Evolutionary conservation across 1,139 yeast species (phyloP).

Genomic region (Blastobotrys malaysiensis): DNA sequence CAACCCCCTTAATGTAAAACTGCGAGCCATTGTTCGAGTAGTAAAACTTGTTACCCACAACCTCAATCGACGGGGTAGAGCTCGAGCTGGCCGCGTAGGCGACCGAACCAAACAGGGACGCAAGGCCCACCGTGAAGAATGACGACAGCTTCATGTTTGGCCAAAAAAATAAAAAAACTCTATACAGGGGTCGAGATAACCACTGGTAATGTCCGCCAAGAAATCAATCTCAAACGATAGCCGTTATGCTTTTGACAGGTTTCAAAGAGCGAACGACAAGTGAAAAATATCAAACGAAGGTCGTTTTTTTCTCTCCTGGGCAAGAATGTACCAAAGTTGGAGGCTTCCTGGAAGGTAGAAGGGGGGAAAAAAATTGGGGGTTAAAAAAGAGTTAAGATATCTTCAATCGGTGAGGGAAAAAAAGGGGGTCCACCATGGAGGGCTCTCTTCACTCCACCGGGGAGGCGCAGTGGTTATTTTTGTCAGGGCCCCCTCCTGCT

Average conservation of each 20-base stretch:
- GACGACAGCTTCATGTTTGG: conserved; percentile 10
- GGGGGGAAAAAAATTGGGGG: conserved; percentile 4
- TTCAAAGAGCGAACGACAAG: conserved; percentile 4
- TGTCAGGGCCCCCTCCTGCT: neutral
- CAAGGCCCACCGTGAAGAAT: conserved; percentile 11
- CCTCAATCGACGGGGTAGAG: conserved; percentile 31
- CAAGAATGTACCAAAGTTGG: neutral
- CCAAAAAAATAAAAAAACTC: neutral
- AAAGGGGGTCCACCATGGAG: neutral
- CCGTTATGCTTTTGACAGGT: neutral
- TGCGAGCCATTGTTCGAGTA: conserved; percentile 77
- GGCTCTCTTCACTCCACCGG: no score
- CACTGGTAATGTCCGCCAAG: conserved; percentile 11
- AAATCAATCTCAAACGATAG: conserved; percentile 16
- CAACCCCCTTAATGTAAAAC: conserved; percentile 75
- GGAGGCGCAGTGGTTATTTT: neutral
- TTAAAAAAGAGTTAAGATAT: neutral
- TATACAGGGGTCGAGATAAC: neutral
- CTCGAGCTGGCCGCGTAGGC: conserved; percentile 22
- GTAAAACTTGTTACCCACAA: conserved; percentile 55
- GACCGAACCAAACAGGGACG: conserved; percentile 19
- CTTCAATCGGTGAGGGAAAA: neutral
- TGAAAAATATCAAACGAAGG: conserved; percentile 1
- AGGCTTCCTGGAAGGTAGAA: conserved; percentile 1
- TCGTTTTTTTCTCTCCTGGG: conserved; percentile 1